A percentile compares a stretch with the other conserved stretches of the same genome.
Conservation (phyloP, 352 stramenopile species). For the Phytophthora multivora region DNA sequence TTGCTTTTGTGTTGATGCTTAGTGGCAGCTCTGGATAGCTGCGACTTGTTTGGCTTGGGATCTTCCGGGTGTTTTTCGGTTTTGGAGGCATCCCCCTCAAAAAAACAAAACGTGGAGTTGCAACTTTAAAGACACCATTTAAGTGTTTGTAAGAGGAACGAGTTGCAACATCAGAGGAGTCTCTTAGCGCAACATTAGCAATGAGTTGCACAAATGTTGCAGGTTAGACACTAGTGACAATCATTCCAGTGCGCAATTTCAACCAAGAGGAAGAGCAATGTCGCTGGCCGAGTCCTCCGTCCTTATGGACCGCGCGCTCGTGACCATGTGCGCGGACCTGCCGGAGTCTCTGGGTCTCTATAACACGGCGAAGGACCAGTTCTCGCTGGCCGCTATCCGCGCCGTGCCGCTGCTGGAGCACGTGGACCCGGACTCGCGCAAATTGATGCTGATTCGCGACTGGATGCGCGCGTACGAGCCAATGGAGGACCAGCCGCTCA, state of each 20-base stretch:
- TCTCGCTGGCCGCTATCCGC: slow-evolving; percentile 63
- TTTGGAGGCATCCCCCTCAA: slow-evolving; percentile 17
- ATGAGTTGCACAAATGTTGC: no score
- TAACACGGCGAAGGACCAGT: slow-evolving; percentile 74
- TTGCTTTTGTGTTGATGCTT: no score
- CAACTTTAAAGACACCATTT: slow-evolving; percentile 6
- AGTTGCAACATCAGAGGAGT: slow-evolving; percentile 1
- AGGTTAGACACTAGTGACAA: no score
- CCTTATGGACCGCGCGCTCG: slow-evolving; percentile 76
- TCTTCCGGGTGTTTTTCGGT: slow-evolving; percentile 33
- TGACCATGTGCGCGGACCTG: slow-evolving; percentile 77
- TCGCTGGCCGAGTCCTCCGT: slow-evolving; percentile 72
- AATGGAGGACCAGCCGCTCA: slow-evolving; percentile 54
- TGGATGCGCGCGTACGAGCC: slow-evolving; percentile 77
- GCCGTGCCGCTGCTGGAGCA: slow-evolving; percentile 58
- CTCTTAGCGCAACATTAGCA: no score
- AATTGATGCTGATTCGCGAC: slow-evolving; percentile 68
- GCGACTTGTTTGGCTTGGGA: slow-evolving; percentile 16
- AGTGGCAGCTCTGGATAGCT: slow-evolving; percentile 12
- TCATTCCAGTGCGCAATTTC: no score
- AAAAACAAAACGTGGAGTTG: slow-evolving; percentile 17
- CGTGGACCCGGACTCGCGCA: slow-evolving; percentile 58
- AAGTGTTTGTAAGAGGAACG: background rate
- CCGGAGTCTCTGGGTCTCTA: slow-evolving; percentile 82
- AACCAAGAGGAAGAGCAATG: slow-evolving; percentile 30